Evolutionary conservation across 225 moss, liverwort and hornwort species (phyloP).

Genomic region (Anthoceros angustus): DNA sequence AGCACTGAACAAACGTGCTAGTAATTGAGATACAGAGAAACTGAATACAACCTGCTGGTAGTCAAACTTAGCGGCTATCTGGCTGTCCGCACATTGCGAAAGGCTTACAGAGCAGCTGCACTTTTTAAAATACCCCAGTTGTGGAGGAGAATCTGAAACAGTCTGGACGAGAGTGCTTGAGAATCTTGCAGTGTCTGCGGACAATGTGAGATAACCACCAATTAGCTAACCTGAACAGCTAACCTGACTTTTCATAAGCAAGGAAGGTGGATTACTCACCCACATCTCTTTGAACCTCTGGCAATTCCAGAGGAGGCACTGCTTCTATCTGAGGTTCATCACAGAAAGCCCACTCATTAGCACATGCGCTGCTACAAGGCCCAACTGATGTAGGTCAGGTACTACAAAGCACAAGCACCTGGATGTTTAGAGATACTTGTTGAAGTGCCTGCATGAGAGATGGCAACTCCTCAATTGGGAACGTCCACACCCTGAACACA

Average conservation of each 20-base stretch:
- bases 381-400: too few species aligned
- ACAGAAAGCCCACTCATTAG: too few species aligned
- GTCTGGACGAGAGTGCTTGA: too few species aligned
- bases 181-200: background rate
- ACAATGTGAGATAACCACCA: background rate
- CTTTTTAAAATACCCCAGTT: background rate
- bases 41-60: background rate
- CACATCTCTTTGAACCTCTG: background rate
- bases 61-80: background rate
- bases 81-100: background rate
- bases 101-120: background rate
- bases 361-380: too few species aligned
- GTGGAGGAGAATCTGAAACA: too few species aligned
- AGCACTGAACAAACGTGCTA: too few species aligned
- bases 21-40: background rate
- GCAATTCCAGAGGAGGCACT: background rate
- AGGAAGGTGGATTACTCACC: background rate
- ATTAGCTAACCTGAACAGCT: background rate
- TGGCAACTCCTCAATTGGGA: conserved; percentile 37
- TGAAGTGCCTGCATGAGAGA: conserved; percentile 39
- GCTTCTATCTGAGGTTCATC: background rate
- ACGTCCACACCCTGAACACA: conserved; percentile 37
- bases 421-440: background rate
- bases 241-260: background rate
- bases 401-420: too few species aligned